phyloP scores from a whole-genome alignment of 176 grass and related monocot genomes.

The Cenchrus fungigraminus region DNA sequence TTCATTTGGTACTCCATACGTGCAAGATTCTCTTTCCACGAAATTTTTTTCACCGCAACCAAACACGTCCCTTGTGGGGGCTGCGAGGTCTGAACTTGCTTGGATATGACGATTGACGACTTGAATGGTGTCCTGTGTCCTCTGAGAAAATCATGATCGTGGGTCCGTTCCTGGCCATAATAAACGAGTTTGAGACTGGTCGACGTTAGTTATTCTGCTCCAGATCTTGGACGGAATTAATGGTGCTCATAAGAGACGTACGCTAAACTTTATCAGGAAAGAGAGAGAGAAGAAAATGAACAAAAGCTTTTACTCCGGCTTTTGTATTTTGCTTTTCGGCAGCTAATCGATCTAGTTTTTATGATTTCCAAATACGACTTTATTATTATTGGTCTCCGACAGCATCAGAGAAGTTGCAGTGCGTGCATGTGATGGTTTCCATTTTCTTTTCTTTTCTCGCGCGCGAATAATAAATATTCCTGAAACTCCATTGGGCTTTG shows the following conservation, averaged over 20 bases:
- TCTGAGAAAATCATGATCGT: not conserved
- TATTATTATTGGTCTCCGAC: slow-evolving; percentile 43
- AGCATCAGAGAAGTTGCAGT: slow-evolving; percentile 49
- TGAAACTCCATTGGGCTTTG: slow-evolving; percentile 26
- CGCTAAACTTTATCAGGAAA: not conserved
- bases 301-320: not conserved
- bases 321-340: slow-evolving; percentile 6
- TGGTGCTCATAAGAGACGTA: not conserved
- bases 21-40: no score
- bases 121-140: not conserved
- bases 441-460: slow-evolving; percentile 20
- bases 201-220: not conserved
- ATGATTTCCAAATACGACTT: slow-evolving; percentile 25
- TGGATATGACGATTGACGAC: slow-evolving; percentile 21
- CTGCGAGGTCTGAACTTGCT: slow-evolving; percentile 11
- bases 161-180: not conserved
- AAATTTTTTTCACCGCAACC: no score
- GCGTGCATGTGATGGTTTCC: slow-evolving; percentile 31
- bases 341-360: slow-evolving; percentile 12
- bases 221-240: slow-evolving; percentile 1
- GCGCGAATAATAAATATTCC: slow-evolving; percentile 23
- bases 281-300: not conserved
- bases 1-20: no score
- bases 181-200: not conserved
- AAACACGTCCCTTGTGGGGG: not conserved